A percentile compares a stretch with the other conserved stretches of the same genome.
phyloP scores from a whole-genome alignment of 306 rosid genomes.

The barrel medic (Medicago truncatula) region DNA sequence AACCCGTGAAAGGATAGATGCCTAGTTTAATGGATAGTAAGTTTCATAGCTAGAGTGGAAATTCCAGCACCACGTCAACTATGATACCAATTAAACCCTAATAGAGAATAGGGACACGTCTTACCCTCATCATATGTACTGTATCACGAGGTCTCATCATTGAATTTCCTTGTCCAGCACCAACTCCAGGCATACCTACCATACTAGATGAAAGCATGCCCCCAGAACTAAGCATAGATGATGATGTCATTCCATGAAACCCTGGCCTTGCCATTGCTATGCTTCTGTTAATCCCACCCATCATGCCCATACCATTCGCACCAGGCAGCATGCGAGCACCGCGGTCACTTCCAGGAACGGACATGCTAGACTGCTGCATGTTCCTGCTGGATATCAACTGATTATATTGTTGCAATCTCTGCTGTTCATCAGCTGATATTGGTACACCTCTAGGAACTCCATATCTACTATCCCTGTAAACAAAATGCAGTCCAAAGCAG shows the following conservation, averaged over 20 bases:
- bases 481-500: neutral
- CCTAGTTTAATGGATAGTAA: neutral
- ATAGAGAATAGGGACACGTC: conserved; percentile 42
- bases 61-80: conserved; percentile 18
- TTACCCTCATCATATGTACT: conserved; percentile 86
- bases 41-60: conserved; percentile 8
- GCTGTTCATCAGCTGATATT: conserved; percentile 90
- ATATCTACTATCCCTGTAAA: conserved; percentile 77
- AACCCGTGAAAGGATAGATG: neutral
- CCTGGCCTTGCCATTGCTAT: conserved; percentile 83
- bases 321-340: conserved; percentile 84
- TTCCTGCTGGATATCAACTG: conserved; percentile 77
- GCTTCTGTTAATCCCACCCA: conserved; percentile 84
- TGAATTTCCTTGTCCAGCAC: conserved; percentile 80
- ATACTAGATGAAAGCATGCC: conserved; percentile 80
- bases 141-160: conserved; percentile 82
- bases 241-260: conserved; percentile 76
- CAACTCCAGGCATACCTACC: conserved; percentile 83
- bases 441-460: conserved; percentile 72
- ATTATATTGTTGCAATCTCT: conserved; percentile 83
- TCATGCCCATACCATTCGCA: conserved; percentile 83
- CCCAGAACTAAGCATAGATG: conserved; percentile 77
- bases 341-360: conserved; percentile 84
- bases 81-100: conserved; percentile 13
- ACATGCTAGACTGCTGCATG: conserved; percentile 72